Conservation (phyloP, 1,139 yeast genomes). For the Sugiyamaella neomexicana region DNA sequence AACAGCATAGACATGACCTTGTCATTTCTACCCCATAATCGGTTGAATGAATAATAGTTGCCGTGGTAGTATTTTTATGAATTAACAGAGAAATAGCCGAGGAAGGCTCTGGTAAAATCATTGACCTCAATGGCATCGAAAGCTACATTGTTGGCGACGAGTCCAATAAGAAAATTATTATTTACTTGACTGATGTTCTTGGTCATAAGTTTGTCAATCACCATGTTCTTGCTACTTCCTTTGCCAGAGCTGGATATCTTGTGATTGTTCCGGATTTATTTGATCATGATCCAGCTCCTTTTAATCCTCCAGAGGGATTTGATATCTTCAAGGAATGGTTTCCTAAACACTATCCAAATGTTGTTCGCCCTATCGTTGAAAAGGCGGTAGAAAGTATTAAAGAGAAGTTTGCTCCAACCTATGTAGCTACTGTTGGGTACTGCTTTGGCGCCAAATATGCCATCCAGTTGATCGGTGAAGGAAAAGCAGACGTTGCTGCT, state of each 20-base stretch:
- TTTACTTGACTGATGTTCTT: constrained; percentile 66
- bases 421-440: constrained; percentile 67
- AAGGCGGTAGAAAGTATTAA: constrained; percentile 44
- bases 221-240: constrained; percentile 65
- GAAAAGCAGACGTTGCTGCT: constrained; percentile 57
- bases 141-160: constrained; percentile 59
- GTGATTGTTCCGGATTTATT: constrained; percentile 77
- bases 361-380: constrained; percentile 47
- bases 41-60: no score
- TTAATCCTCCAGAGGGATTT: constrained; percentile 33
- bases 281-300: constrained; percentile 49
- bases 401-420: constrained; percentile 49
- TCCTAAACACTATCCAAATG: constrained; percentile 51
- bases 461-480: constrained; percentile 52
- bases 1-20: no score
- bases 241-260: constrained; percentile 62
- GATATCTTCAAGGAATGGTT: constrained; percentile 56
- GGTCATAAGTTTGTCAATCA: constrained; percentile 62
- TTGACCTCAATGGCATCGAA: constrained; percentile 48
- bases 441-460: constrained; percentile 82
- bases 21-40: no score
- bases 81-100: constrained; percentile 27
- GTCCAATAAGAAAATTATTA: constrained; percentile 49
- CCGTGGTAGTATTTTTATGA: no score
- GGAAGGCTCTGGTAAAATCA: constrained; percentile 46